phyloP scores from a whole-genome alignment of 2,329 filamentous ascomycete genomes.

The Nakataea oryzae region DNA sequence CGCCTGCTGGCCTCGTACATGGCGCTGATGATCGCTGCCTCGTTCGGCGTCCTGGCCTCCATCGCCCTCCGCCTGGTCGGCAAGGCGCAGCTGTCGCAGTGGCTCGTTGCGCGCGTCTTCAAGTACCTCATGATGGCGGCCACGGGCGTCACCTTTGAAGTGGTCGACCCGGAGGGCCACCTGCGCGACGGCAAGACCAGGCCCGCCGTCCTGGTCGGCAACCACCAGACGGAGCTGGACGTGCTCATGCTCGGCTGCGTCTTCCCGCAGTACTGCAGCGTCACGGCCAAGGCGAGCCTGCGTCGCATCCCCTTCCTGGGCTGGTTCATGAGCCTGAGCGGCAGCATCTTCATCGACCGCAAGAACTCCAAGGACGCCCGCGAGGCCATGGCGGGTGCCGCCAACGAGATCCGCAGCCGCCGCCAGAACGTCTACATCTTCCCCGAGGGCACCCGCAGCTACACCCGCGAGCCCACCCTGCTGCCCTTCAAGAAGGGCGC shows the following conservation, averaged over 20 bases:
- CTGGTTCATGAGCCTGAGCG: constrained; percentile 86
- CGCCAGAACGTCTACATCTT: constrained; percentile 77
- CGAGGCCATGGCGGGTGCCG: constrained; percentile 75
- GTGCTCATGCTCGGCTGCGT: constrained; percentile 81
- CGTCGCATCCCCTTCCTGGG: constrained; percentile 75
- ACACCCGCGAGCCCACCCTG: constrained; percentile 68
- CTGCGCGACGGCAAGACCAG: constrained; percentile 46
- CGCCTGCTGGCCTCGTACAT: constrained; percentile 59
- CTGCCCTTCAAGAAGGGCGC: constrained; percentile 99
- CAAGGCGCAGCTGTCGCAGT: constrained; percentile 70
- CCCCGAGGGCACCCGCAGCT: constrained; percentile 87
- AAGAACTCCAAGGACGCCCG: constrained; percentile 73
- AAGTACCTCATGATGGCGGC: constrained; percentile 64
- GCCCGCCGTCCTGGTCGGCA: constrained; percentile 84
- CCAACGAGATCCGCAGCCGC: constrained; percentile 62
- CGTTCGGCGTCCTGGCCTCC: constrained; percentile 68
- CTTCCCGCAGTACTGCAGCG: constrained; percentile 84
- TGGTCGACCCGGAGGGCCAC: constrained; percentile 56
- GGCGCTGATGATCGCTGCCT: constrained; percentile 46
- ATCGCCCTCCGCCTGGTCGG: constrained; percentile 61
- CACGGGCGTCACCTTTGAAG: constrained; percentile 68
- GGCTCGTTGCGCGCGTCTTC: constrained; percentile 71
- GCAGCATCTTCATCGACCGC: constrained; percentile 92
- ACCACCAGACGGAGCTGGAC: constrained; percentile 95
- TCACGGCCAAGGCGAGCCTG: constrained; percentile 84